These are phyloP conservation scores for Pichia sp. DNA, from an alignment of 1,139 yeast genomes.

Conservation along the genomic window DNA sequence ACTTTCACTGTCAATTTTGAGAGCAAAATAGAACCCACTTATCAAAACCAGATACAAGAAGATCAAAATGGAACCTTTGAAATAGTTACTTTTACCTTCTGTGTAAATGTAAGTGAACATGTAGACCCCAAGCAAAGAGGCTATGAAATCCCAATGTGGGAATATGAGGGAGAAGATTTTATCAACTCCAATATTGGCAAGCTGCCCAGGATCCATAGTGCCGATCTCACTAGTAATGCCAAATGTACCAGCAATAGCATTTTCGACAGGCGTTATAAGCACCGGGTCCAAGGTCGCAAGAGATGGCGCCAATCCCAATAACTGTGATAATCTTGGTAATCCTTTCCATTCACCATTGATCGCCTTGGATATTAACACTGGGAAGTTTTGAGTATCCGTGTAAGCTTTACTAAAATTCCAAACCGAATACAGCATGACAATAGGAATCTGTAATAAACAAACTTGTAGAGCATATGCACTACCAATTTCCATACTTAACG, in stretches of 20 bases:
- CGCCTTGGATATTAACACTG: constrained; percentile 5
- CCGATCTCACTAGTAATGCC: not conserved
- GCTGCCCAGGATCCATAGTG: not conserved
- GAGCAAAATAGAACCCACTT: constrained; percentile 76
- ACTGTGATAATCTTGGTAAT: constrained; percentile 12
- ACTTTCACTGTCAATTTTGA: constrained; percentile 28
- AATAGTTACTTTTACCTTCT: constrained; percentile 93
- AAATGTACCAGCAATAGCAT: not conserved
- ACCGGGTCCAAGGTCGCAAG: constrained; percentile 24
- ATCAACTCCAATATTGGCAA: constrained; percentile 22
- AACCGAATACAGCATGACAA: constrained; percentile 75
- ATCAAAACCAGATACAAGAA: constrained; percentile 73
- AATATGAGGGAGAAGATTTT: constrained; percentile 77
- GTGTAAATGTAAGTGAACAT: constrained; percentile 91
- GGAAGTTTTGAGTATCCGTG: not conserved
- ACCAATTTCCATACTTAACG: constrained; percentile 95
- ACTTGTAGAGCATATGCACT: constrained; percentile 97
- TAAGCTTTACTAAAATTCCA: constrained; percentile 27
- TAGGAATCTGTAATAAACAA: constrained; percentile 90
- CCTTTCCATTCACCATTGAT: constrained; percentile 11
- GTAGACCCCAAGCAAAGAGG: constrained; percentile 79
- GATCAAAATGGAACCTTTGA: constrained; percentile 87
- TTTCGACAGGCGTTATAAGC: not conserved
- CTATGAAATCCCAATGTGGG: constrained; percentile 94
- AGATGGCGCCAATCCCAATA: constrained; percentile 8